These are phyloP conservation scores for Venturia nashicola DNA, from an alignment of 2,329 filamentous ascomycete species.

Conservation along the genomic window DNA sequence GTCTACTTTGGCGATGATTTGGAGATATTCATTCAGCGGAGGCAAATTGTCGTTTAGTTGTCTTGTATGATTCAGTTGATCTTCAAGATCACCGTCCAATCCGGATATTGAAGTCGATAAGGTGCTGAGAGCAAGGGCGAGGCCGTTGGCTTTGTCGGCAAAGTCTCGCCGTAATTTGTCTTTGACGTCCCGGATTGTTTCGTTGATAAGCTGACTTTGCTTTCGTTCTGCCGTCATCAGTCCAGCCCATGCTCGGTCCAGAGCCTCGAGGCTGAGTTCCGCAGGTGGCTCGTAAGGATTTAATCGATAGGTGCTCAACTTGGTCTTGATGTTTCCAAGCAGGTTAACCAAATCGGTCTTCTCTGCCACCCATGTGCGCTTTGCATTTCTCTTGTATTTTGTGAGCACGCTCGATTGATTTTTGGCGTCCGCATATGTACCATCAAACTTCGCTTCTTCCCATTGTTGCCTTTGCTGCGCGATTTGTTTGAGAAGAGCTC, in stretches of 20 bases:
- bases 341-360: conserved; percentile 91
- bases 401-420: conserved; percentile 71
- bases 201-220: conserved; percentile 88
- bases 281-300: conserved; percentile 81
- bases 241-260: conserved; percentile 71
- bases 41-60: conserved; percentile 74
- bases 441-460: conserved; percentile 72
- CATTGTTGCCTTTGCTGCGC: conserved; percentile 61
- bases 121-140: conserved; percentile 87
- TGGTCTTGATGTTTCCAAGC: conserved; percentile 97
- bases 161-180: conserved; percentile 86
- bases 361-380: conserved; percentile 93
- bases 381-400: conserved; percentile 79
- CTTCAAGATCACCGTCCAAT: conserved; percentile 93
- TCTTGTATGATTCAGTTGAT: conserved; percentile 79
- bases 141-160: conserved; percentile 96
- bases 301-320: conserved; percentile 86
- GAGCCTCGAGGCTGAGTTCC: conserved; percentile 67
- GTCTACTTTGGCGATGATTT: conserved; percentile 76
- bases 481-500: conserved; percentile 64
- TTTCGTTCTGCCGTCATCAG: conserved; percentile 76
- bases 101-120: conserved; percentile 90
- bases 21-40: conserved; percentile 82
- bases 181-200: conserved; percentile 97
- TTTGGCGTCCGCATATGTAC: conserved; percentile 88